A percentile compares a stretch with the other conserved stretches of the same genome.
phyloP scores from a whole-genome alignment of 495 filamentous ascomycete species.

The Trichoderma asperelloides region DNA sequence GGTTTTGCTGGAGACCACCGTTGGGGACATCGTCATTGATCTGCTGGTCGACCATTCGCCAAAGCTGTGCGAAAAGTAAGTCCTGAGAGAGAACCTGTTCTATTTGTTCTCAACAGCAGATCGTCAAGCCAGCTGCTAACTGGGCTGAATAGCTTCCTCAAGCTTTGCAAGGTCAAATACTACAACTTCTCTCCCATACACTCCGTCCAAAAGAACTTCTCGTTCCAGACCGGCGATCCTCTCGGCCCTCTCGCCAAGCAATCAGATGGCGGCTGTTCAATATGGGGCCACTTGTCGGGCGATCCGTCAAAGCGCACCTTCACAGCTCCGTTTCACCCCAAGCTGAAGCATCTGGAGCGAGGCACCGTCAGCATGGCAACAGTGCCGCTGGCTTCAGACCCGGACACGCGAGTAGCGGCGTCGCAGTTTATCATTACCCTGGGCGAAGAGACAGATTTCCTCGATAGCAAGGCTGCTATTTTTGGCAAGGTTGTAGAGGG shows the following conservation, averaged over 20 bases:
- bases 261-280: constrained; percentile 83
- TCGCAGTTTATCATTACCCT: constrained; percentile 90
- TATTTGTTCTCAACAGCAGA: neutral
- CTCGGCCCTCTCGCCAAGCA: constrained; percentile 71
- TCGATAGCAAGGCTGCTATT: constrained; percentile 86
- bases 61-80: constrained; percentile 85
- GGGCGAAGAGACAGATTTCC: constrained; percentile 75
- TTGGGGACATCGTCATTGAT: constrained; percentile 90
- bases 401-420: constrained; percentile 68
- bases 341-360: constrained; percentile 73
- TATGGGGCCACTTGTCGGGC: constrained; percentile 78
- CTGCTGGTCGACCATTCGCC: constrained; percentile 79
- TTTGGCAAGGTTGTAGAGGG: constrained; percentile 93
- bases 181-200: constrained; percentile 93
- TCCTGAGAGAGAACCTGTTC: constrained; percentile 13
- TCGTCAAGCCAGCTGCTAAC: neutral
- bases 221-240: constrained; percentile 91
- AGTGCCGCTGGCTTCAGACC: constrained; percentile 62
- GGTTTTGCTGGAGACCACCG: constrained; percentile 81
- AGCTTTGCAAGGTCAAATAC: constrained; percentile 96
- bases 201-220: constrained; percentile 82
- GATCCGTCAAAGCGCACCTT: constrained; percentile 64
- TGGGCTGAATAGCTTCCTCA: constrained; percentile 70
- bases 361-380: constrained; percentile 96
- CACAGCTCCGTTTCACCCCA: constrained; percentile 69